A percentile compares a stretch with the other conserved stretches of the same genome.
Evolutionary conservation across 2,329 filamentous ascomycete species (phyloP).

Genomic region (Trematosphaeria pertusa): DNA sequence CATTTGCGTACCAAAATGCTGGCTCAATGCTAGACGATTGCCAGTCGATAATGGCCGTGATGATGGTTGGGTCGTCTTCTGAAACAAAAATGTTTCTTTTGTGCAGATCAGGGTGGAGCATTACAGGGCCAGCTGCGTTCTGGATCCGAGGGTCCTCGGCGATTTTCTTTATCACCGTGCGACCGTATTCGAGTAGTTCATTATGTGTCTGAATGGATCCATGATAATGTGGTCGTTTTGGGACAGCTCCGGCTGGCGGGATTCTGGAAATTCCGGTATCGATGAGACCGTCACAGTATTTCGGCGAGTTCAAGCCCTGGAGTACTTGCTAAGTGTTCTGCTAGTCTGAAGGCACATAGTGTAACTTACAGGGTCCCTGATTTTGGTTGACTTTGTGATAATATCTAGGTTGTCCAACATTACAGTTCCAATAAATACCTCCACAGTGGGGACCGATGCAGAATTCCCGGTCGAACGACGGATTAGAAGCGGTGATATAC

Average conservation of each 20-base stretch:
- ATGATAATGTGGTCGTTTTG: conserved; percentile 40
- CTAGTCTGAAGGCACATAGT: conserved; percentile 7
- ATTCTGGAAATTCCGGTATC: conserved; percentile 49
- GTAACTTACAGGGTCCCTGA: conserved; percentile 49
- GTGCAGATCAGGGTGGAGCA: conserved; percentile 52
- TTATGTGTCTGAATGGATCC: conserved; percentile 45
- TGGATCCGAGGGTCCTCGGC: conserved; percentile 32
- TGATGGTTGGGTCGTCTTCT: conserved; percentile 44
- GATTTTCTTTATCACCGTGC: conserved; percentile 39
- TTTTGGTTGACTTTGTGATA: conserved; percentile 44
- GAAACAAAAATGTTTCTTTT: conserved; percentile 54
- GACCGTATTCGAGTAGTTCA: conserved; percentile 38
- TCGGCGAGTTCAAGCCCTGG: conserved; percentile 44
- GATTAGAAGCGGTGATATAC: conserved; percentile 15
- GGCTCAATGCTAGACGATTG: conserved; percentile 51
- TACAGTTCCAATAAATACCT: conserved; percentile 39
- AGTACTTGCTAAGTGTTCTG: conserved; percentile 18
- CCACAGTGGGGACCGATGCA: conserved; percentile 43
- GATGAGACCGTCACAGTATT: conserved; percentile 48
- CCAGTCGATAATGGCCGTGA: conserved; percentile 54
- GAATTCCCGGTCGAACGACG: conserved; percentile 26
- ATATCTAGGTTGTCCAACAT: conserved; percentile 39
- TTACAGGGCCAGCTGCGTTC: conserved; percentile 34
- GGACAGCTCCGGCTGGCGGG: conserved; percentile 26
- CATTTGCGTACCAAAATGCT: conserved; percentile 49